A percentile compares a stretch with the other conserved stretches of the same genome.
Conservation (phyloP, 768 basidiomycete species). For the Podaxis rugospora region DNA sequence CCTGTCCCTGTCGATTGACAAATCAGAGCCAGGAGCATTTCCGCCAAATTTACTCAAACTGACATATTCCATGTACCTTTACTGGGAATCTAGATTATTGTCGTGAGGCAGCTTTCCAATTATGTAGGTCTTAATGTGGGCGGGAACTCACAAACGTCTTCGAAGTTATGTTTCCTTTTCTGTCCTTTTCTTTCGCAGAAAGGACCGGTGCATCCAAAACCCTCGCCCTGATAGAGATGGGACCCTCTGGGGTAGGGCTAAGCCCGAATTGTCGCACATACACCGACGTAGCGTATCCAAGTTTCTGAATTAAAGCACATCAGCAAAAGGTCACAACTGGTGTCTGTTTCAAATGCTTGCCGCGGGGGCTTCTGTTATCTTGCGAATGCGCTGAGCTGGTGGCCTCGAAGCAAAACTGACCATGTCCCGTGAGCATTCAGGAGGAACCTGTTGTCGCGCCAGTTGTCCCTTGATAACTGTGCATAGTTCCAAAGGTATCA, state of each 20-base stretch:
- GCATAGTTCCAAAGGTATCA: constrained; percentile 68
- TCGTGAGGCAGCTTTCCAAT: constrained; percentile 6
- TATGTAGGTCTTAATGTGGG: neutral
- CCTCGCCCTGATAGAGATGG: constrained; percentile 52
- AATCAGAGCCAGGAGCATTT: constrained; percentile 28
- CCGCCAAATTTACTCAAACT: constrained; percentile 16
- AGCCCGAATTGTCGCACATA: constrained; percentile 71
- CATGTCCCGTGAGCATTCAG: constrained; percentile 57
- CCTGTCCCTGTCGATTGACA: constrained; percentile 52
- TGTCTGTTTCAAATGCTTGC: constrained; percentile 23
- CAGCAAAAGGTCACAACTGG: neutral
- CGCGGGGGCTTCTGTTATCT: constrained; percentile 47
- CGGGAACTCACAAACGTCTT: constrained; percentile 18
- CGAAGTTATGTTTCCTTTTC: constrained; percentile 52
- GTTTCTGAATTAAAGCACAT: constrained; percentile 30
- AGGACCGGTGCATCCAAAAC: constrained; percentile 52
- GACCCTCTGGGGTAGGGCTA: constrained; percentile 40
- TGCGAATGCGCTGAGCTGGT: constrained; percentile 50
- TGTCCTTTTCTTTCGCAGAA: constrained; percentile 52
- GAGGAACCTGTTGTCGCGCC: constrained; percentile 63
- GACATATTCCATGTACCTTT: constrained; percentile 82
- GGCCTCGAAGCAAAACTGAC: constrained; percentile 64
- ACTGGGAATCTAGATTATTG: constrained; percentile 39
- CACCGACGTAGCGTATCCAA: constrained; percentile 65
- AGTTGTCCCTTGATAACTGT: constrained; percentile 60